Base-by-base conservation (phyloP, 169 alveolate genomes). In the Plasmodium billcollinsi region DNA sequence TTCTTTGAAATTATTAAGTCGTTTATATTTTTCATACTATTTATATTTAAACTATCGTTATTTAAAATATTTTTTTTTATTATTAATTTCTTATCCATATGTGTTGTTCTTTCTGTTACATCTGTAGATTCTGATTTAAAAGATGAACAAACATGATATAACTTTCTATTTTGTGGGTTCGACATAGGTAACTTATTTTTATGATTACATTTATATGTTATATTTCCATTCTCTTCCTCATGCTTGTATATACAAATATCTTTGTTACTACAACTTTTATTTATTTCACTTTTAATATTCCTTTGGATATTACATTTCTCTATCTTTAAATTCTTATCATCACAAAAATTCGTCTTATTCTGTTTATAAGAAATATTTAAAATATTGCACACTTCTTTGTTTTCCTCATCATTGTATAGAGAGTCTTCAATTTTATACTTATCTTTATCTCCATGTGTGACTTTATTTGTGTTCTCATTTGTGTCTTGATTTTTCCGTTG, bases 101-200 rank as follows among this genome's bases (percentile, higher is more conserved):
- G 29, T 20, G 9, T n/a, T 6, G 39, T 54, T 67, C 88, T 74
- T 65, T 74, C 88, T 29, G 88, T 74, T 61, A 74, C 88, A 33
- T 74, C 88, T 58, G 88, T 74, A n/a, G 88, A 74, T 24, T 74
- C 88, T 4, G 88, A 74, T 45, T 74, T 74, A 18, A 74, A n/a
- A 61, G 88, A 74, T 18, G 74, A 49, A 20, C 67, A 74, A 65
- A 14, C 59, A 50, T 61, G 26, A 3, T 49, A 18, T 6, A 21
- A 29, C 11, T 59, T 74, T 45, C 39, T 74, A 33, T 14, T 21
- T 59, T 61, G 39, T 67, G 66, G 47, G 14, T 74, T 24, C n/a
- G 18, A 61, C 2, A 15, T 20, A 18, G 29, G 49, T 39, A 47
- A 29, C 14, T 21, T 29, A 65, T 74, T 74, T 18, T 0, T 45